Conservation (phyloP, 768 basidiomycete species). For the Chlorophyllum brunneum region DNA sequence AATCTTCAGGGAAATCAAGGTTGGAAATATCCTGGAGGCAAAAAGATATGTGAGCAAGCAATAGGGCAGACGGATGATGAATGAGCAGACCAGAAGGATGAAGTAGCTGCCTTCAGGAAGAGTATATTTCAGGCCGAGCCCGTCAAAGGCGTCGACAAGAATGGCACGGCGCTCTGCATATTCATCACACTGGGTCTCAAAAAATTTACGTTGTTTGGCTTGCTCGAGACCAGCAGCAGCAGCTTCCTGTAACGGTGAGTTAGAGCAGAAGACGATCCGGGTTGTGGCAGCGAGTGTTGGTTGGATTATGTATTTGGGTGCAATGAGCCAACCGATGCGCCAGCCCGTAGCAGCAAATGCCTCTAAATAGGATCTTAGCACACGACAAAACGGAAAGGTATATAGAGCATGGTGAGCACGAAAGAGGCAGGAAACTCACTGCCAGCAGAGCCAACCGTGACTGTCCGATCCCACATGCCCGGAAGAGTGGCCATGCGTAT, state of each 20-base stretch:
- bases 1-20: slow-evolving; percentile 79
- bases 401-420: not conserved
- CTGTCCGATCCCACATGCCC: slow-evolving; percentile 97
- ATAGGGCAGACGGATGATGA: not conserved
- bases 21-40: slow-evolving; percentile 61
- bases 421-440: slow-evolving; percentile 48
- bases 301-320: slow-evolving; percentile 72
- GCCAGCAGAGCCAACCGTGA: slow-evolving; percentile 94
- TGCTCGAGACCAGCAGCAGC: slow-evolving; percentile 86
- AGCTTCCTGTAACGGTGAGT: slow-evolving; percentile 94
- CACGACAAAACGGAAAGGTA: not conserved
- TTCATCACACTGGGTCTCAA: slow-evolving; percentile 68
- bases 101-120: slow-evolving; percentile 92
- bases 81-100: slow-evolving; percentile 63
- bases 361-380: slow-evolving; percentile 44
- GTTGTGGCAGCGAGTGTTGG: slow-evolving; percentile 90
- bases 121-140: slow-evolving; percentile 79
- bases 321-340: slow-evolving; percentile 97
- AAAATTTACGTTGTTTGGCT: slow-evolving; percentile 68
- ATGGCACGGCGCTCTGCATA: slow-evolving; percentile 78
- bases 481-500: slow-evolving; percentile 91
- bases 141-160: slow-evolving; percentile 78
- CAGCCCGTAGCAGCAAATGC: slow-evolving; percentile 96
- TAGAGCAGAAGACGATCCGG: slow-evolving; percentile 92
- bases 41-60: not conserved